These are phyloP conservation scores for Wickerhamomyces silvicola DNA, from an alignment of 805 yeast species.

Conservation along the genomic window DNA sequence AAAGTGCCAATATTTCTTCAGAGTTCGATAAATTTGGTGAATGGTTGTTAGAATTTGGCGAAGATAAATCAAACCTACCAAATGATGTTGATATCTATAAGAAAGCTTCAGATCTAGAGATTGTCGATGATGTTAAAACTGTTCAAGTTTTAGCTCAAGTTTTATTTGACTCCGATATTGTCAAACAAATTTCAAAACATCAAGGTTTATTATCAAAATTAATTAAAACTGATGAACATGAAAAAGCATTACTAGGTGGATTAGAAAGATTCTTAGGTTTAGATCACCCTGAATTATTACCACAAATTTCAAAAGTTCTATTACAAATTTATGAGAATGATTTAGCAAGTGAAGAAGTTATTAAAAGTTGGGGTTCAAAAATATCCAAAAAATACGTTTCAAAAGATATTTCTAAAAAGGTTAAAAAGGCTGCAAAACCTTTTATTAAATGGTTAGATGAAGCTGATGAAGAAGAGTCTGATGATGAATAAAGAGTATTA, in stretches of 20 bases:
- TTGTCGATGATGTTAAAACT: conserved; percentile 65
- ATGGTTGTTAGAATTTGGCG: conserved; percentile 62
- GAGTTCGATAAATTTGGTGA: conserved; percentile 77
- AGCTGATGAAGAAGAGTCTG: conserved; percentile 75
- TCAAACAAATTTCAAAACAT: conserved; percentile 67
- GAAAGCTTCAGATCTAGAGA: conserved; percentile 74
- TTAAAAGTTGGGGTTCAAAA: conserved; percentile 80
- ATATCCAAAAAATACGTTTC: conserved; percentile 91
- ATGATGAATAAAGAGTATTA: conserved; percentile 18
- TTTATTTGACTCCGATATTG: conserved; percentile 72
- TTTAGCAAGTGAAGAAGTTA: conserved; percentile 74
- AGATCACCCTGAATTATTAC: conserved; percentile 66
- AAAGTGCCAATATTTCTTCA: conserved; percentile 33
- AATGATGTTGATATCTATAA: conserved; percentile 88
- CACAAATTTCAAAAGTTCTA: conserved; percentile 73
- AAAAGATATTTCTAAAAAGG: conserved; percentile 87
- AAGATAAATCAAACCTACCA: conserved; percentile 56
- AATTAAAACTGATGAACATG: conserved; percentile 60
- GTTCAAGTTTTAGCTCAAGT: conserved; percentile 91
- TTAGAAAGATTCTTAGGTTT: conserved; percentile 88
- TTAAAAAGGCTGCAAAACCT: conserved; percentile 93
- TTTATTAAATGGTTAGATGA: conserved; percentile 91
- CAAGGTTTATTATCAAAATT: conserved; percentile 78
- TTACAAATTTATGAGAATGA: conserved; percentile 79
- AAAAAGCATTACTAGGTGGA: conserved; percentile 91